Evolutionary conservation across 306 rosid species (phyloP), one percentile per base, ranked within the genome.

Genomic region (Luffa aegyptiaca): DNA sequence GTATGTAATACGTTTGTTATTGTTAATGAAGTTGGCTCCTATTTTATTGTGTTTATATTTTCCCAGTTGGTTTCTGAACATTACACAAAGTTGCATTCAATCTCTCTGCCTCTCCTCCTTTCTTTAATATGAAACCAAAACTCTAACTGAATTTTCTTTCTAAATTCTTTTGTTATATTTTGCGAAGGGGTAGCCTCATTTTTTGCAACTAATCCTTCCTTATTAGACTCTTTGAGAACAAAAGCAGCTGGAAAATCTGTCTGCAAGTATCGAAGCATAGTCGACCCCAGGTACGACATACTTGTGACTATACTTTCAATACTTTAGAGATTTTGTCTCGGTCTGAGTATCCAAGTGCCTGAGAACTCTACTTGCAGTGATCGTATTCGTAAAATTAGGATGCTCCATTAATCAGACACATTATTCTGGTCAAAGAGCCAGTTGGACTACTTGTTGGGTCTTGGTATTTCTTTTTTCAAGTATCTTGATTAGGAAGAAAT

Each of bases 1-100:
- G 80, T 80, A 12, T 89, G 93, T 88, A 86, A 84, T 86, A 83
- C 80, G 81, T 82, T 87, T 85, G 85, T 82, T 82, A 84, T 88
- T 90, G 83, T 80, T 86, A 90, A 86, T 87, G 90, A 89, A 89
- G 87, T 81, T 85, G 79, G 82, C 82, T 87, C 5, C 57, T 71
- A 45, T 46, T 87, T 88, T 78, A 21, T 39, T 76, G 68, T 42
- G 39, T 37, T 31, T 18, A 26, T 5, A 20, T 48, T 39, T 78
- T 59, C 26, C 13, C 20, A 3, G 3, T 36, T 52, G 48, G 39
- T 52, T 48, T 75, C 46, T 35, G 79, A 33, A n/a, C 53, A 69
- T 69, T n/a, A 1, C 36, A 69, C 35, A 18, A 18, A 69, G 52
- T 69, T 39, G 73, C 75, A 69, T 20, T n/a, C 73, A 39, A 16